A percentile compares a stretch with the other conserved stretches of the same genome.
Evolutionary conservation across 1,284 basidiomycete genomes (phyloP).

Genomic region (Amylostereum areolatum): DNA sequence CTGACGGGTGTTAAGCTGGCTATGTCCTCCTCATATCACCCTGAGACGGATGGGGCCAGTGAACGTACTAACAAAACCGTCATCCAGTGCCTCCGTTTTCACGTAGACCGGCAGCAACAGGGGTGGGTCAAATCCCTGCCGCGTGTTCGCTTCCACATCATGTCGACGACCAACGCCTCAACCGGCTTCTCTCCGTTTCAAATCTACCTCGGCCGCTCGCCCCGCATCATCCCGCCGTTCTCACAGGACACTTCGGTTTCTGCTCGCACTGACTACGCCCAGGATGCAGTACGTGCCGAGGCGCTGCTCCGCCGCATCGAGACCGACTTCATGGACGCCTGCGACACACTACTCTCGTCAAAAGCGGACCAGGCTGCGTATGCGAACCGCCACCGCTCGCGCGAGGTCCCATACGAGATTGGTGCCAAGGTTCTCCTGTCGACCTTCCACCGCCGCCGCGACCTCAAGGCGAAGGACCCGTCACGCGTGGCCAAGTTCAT

Average conservation of each 20-base stretch:
- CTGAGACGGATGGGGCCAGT: conserved; percentile 14
- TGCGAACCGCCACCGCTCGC: conserved; percentile 5
- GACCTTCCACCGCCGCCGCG: conserved; percentile 10
- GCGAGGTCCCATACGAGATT: conserved; percentile 2
- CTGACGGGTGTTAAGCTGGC: conserved; percentile 12
- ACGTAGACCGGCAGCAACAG: conserved; percentile 22
- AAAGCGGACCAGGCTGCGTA: conserved; percentile 13
- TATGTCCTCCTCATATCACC: conserved; percentile 15
- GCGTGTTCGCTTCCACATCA: conserved; percentile 26
- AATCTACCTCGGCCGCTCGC: conserved; percentile 9
- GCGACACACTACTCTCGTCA: conserved; percentile 11
- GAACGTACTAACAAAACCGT: conserved; percentile 13
- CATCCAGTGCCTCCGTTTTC: conserved; percentile 10
- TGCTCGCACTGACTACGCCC: neutral
- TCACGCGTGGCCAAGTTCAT: conserved; percentile 15
- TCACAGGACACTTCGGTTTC: neutral
- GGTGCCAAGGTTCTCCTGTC: conserved; percentile 7
- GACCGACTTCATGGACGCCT: too few relatives aligned
- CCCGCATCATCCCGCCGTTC: conserved; percentile 12
- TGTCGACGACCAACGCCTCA: conserved; percentile 21
- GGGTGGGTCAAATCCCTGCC: conserved; percentile 27
- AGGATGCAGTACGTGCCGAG: neutral
- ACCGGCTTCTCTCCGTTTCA: conserved; percentile 26
- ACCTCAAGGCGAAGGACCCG: conserved; percentile 6
- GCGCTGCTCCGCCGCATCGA: neutral